A percentile compares a stretch with the other conserved stretches of the same genome.
Conservation (phyloP, 768 basidiomycete species). For the Kwoniella europaea region DNA sequence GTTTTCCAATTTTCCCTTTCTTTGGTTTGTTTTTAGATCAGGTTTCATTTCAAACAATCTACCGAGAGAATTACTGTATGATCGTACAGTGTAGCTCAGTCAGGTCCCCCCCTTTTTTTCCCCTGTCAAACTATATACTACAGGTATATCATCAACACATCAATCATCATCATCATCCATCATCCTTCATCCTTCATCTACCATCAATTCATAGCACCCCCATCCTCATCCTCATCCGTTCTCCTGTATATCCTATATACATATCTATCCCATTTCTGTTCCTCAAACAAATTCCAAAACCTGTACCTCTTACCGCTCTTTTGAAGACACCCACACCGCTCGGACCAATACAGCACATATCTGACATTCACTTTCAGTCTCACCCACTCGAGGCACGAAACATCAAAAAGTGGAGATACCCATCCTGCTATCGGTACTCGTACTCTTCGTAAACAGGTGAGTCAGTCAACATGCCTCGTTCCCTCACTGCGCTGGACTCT, state of each 20-base stretch:
- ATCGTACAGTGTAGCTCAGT: constrained; percentile 7
- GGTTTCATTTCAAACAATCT: constrained; percentile 7
- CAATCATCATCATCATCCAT: constrained; percentile 2
- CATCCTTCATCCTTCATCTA: not conserved
- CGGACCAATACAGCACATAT: not conserved
- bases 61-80: constrained; percentile 1
- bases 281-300: not conserved
- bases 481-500: not conserved
- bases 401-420: not conserved
- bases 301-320: not conserved
- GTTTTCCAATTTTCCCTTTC: not conserved
- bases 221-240: not conserved
- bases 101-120: constrained; percentile 17
- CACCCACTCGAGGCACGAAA: not conserved
- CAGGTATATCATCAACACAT: not conserved
- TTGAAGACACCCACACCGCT: constrained; percentile 1
- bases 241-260: not conserved
- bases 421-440: not conserved
- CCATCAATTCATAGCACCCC: not conserved
- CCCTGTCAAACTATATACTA: constrained; percentile 13
- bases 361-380: not conserved
- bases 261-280: not conserved
- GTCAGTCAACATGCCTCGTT: not conserved
- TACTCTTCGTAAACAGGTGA: not conserved
- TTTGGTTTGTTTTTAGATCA: constrained; percentile 8